Conservation (phyloP, 129 eudicot genomes). For the Dittrichia graveolens region DNA sequence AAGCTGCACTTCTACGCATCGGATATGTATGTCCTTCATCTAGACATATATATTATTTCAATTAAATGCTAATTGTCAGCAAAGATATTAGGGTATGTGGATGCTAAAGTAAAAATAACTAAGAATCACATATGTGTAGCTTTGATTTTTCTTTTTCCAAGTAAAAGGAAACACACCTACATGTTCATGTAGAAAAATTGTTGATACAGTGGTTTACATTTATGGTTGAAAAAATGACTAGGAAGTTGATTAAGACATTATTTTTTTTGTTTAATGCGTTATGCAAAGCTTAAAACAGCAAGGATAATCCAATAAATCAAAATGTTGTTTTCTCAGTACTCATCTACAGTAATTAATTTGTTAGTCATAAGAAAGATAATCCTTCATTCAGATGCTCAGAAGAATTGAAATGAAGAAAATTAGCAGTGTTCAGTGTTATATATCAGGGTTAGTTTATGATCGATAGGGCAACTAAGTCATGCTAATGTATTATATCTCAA, state of each 20-base stretch:
- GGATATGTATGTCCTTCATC: conserved; percentile 70
- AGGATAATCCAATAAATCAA: not conserved
- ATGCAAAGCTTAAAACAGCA: not conserved
- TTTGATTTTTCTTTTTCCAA: too few relatives aligned
- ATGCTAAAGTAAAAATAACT: conserved; percentile 14
- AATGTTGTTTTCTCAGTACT: not conserved
- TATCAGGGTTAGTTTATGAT: not conserved
- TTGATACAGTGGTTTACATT: not conserved
- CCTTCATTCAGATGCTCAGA: not conserved
- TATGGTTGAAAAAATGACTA: not conserved
- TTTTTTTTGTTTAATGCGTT: not conserved
- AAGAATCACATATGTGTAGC: not conserved
- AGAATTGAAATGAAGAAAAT: not conserved
- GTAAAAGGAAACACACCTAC: not conserved
- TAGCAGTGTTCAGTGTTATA: not conserved
- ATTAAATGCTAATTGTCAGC: conserved; percentile 21
- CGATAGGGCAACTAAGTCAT: not conserved
- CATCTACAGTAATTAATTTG: not conserved
- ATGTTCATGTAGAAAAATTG: not conserved
- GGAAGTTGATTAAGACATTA: not conserved
- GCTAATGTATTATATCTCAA: conserved; percentile 9
- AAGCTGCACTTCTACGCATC: conserved; percentile 66
- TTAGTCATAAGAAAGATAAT: not conserved
- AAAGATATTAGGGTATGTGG: not conserved
- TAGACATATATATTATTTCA: not conserved